Base-by-base conservation (phyloP, 2,329 filamentous ascomycete species). In the Blastomyces percursus region DNA sequence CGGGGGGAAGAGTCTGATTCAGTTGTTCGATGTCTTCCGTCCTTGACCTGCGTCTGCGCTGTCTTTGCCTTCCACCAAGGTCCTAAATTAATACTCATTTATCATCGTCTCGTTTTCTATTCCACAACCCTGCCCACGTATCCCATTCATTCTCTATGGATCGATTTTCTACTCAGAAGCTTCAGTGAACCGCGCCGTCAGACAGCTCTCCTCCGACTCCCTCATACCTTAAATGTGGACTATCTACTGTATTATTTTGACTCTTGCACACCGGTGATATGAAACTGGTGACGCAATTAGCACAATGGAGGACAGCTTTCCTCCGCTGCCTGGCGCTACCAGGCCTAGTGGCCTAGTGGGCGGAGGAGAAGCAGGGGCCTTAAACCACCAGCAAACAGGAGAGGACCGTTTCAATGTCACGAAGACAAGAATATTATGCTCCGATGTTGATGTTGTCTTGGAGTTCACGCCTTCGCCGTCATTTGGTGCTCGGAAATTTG, bases 371-470 rank as follows among this genome's bases (percentile, higher is more conserved):
- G 38, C 38, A 12, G 8, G 19, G 35, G 16, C 11, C 0, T 4
- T 35, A 21, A 19, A 35, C 7, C n/a, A 7, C 9, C 32, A 14
- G 6, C 30, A 56, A 40, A 11, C 35, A 56, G 30, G 16, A 42
- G 56, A 63, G 12, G 35, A 14, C 12, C 32, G 59, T 2, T 40
- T 11, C 21, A 40, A 24, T 44, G 52, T 35, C 52, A 38, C 54
- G 46, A 62, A 55, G 30, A 46, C 61, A 59, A 71, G 64, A 62
- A 59, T 69, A 4, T 69, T 76, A 24, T 68, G 68, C 2, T 56
- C 60, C 1, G 64, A 69, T 38, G 75, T 74, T 3, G 75, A 78
- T 64, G 62, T 77, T 30, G 64, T 77, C 7, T 55, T 78, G 30
- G 69, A 76, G 61, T 76, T 75, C 61, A 63, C 62, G 9, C 63